phyloP scores from a whole-genome alignment of 1,284 basidiomycete species.

The Sporisorium reilianum region DNA sequence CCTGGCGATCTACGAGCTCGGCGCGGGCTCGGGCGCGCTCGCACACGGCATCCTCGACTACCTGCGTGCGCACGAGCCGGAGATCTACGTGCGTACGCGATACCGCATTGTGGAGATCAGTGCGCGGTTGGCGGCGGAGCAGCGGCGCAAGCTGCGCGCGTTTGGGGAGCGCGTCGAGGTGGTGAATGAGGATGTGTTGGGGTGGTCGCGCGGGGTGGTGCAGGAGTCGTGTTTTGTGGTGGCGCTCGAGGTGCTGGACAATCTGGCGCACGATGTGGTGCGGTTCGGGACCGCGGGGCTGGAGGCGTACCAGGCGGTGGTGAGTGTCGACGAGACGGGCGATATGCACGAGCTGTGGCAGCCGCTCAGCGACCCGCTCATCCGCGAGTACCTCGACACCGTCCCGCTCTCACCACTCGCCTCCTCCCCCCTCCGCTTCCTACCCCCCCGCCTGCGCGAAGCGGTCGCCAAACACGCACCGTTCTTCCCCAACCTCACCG shows the following conservation, averaged over 20 bases:
- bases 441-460: slow-evolving; percentile 71
- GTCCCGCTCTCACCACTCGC: slow-evolving; percentile 7
- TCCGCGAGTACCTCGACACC: slow-evolving; percentile 75
- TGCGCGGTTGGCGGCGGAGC: slow-evolving; percentile 79
- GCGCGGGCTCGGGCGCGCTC: slow-evolving; percentile 95
- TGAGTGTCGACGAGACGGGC: slow-evolving; percentile 83
- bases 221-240: slow-evolving; percentile 90
- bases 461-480: slow-evolving; percentile 54
- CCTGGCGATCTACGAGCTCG: slow-evolving; percentile 94
- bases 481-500: slow-evolving; percentile 89
- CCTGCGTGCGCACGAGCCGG: slow-evolving; percentile 82
- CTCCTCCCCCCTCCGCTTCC: slow-evolving; percentile 74
- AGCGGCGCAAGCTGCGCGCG: slow-evolving; percentile 71
- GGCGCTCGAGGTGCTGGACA: slow-evolving; percentile 96
- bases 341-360: slow-evolving; percentile 89
- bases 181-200: slow-evolving; percentile 85
- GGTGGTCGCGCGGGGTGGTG: slow-evolving; percentile 78
- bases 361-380: slow-evolving; percentile 85
- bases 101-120: slow-evolving; percentile 97
- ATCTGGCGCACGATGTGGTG: slow-evolving; percentile 95
- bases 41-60: slow-evolving; percentile 88
- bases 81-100: slow-evolving; percentile 87
- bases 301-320: slow-evolving; percentile 84
- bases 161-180: slow-evolving; percentile 74
- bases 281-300: slow-evolving; percentile 82